Conservation (phyloP, 2,329 filamentous ascomycete species). For the Didymella glomerata region DNA sequence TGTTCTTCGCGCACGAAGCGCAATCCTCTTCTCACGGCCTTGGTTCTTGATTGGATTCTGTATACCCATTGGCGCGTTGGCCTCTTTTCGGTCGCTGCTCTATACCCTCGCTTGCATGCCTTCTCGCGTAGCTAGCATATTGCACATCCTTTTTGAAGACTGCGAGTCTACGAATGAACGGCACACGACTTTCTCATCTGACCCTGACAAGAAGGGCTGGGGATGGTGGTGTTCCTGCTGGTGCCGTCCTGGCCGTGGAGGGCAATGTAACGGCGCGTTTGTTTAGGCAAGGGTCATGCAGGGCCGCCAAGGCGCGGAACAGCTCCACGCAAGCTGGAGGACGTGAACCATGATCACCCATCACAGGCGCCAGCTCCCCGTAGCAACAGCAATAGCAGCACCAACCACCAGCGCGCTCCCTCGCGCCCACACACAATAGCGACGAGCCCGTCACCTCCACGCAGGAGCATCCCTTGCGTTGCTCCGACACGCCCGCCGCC, state of each 20-base stretch:
- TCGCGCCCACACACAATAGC: constrained; percentile 2
- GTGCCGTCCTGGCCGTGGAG: not conserved
- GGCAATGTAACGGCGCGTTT: not conserved
- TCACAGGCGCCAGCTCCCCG: constrained; percentile 16
- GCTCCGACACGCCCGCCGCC: constrained; percentile 7
- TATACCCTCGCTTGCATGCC: constrained; percentile 21
- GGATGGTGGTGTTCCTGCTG: not conserved
- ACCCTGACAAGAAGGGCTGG: not conserved
- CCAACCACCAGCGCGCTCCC: constrained; percentile 2
- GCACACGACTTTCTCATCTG: not conserved
- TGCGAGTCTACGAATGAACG: constrained; percentile 6
- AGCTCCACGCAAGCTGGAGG: constrained; percentile 13
- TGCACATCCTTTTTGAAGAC: not conserved
- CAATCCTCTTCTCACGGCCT: not conserved
- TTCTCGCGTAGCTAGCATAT: not conserved
- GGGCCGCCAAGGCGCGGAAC: constrained; percentile 15
- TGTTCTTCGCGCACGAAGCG: not conserved
- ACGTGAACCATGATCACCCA: not conserved
- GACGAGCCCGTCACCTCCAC: not conserved
- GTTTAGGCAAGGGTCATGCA: constrained; percentile 11
- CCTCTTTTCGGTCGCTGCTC: constrained; percentile 9
- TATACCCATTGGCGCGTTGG: constrained; percentile 4
- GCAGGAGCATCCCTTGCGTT: constrained; percentile 19
- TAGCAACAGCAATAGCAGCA: constrained; percentile 29
- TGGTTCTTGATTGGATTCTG: not conserved